phyloP scores from a whole-genome alignment of 2,329 filamentous ascomycete species.

The Aspergillus spinulosporus region DNA sequence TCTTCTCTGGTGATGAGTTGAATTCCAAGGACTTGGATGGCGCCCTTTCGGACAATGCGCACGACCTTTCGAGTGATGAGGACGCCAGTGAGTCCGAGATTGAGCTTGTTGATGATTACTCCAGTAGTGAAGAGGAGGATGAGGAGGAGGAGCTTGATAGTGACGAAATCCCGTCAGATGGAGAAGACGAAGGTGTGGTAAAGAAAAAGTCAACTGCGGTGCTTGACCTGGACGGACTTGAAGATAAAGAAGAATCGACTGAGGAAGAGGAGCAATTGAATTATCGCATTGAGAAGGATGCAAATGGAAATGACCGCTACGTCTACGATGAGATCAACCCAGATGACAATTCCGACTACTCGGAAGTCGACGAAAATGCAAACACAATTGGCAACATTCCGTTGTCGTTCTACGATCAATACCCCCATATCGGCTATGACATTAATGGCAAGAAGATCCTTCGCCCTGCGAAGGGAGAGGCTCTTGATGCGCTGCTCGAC shows the following conservation, averaged over 20 bases:
- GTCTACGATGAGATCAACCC: constrained; percentile 93
- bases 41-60: constrained; percentile 44
- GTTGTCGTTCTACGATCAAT: constrained; percentile 92
- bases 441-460: constrained; percentile 99
- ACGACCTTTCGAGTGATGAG: constrained; percentile 40
- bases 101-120: constrained; percentile 58
- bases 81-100: constrained; percentile 48
- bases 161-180: constrained; percentile 52
- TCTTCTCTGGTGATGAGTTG: constrained; percentile 63
- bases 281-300: constrained; percentile 70
- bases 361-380: constrained; percentile 71
- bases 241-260: constrained; percentile 21
- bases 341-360: constrained; percentile 93
- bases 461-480: constrained; percentile 90
- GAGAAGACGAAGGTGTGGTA: constrained; percentile 39
- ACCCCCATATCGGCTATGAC: constrained; percentile 97
- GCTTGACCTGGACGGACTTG: constrained; percentile 14
- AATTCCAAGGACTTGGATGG: constrained; percentile 45
- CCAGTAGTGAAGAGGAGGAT: constrained; percentile 49
- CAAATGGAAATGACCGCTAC: constrained; percentile 87
- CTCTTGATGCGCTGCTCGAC: constrained; percentile 87
- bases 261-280: constrained; percentile 49
- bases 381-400: constrained; percentile 98
- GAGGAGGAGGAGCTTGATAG: constrained; percentile 52
- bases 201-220: constrained; percentile 37